These are phyloP conservation scores for Salicornia ramosissima DNA, from an alignment of 148 eudicot species.

Conservation along the genomic window DNA sequence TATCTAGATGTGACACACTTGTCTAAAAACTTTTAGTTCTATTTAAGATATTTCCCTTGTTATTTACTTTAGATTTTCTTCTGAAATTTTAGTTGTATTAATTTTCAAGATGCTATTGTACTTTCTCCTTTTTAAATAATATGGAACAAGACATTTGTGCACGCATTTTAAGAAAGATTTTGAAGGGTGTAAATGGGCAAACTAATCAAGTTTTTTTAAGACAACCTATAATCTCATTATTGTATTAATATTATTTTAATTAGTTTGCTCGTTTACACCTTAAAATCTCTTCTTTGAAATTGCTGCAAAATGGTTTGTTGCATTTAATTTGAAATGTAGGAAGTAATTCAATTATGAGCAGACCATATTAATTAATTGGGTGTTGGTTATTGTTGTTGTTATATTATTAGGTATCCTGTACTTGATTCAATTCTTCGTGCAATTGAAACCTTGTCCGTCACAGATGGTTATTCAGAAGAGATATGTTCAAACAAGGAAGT, in stretches of 20 bases:
- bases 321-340: too few species aligned
- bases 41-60: not conserved
- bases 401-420: constrained; percentile 58
- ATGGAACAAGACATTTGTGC: too few species aligned
- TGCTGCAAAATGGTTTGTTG: too few species aligned
- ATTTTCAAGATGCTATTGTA: not conserved
- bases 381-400: constrained; percentile 1
- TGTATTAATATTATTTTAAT: too few species aligned
- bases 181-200: too few species aligned
- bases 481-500: constrained; percentile 63
- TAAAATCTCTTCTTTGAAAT: too few species aligned
- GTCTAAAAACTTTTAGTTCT: not conserved
- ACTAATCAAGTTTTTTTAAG: too few species aligned
- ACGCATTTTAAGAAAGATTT: too few species aligned
- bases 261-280: too few species aligned
- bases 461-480: constrained; percentile 64
- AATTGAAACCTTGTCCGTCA: constrained; percentile 72
- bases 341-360: too few species aligned
- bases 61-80: not conserved
- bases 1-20: not conserved
- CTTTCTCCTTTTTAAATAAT: too few species aligned
- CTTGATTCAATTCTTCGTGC: constrained; percentile 73
- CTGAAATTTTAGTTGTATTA: not conserved
- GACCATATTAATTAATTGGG: not conserved
- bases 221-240: too few species aligned